Evolutionary conservation across 2,329 filamentous ascomycete species (phyloP), one percentile per base, ranked within the genome.

Genomic region (Colletotrichum euphorbiae): DNA sequence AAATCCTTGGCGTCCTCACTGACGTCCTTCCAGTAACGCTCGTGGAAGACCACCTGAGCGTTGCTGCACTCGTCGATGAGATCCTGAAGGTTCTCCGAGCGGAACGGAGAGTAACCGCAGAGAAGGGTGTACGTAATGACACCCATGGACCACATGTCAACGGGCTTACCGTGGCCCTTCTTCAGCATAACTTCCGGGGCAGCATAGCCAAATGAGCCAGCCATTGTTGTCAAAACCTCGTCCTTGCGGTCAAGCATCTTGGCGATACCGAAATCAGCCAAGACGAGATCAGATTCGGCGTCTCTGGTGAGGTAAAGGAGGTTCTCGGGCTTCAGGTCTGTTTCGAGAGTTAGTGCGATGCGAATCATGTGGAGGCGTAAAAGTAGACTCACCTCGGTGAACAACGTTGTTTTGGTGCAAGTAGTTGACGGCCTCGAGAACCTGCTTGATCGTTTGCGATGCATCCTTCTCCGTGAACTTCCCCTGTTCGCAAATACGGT

Each of bases 381-480:
- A 9, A 24, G 28, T 1, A n/a, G 40, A 70, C 80, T 62, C 81
- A 95, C 94, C 94, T 90, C 96, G 86, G 81, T 99, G 96, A 57
- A 99, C 96, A 70, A 99, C 94, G 76, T 98, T 94, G 77, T 96
- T 96, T 75, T 91, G 84, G 81, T 99, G 96, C 45, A 99, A 89
- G 77, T 98, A 99, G 81, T 97, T 88, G 72, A 99, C 96, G 21
- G 97, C 96, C 72, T 91, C 91, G 33, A 99, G 88, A 36, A 99
- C 91, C 81, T 99, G 94, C 76, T 91, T 92, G 78, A 99, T 98
- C 9, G 95, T 98, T 80, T 96, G 91, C 19, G 94, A 95, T 12
- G 94, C 94, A 82, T 99, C 96, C 83, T 97, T 98, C 80, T 99
- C 96, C 13, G 96, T 99, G 82, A 98, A 99, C 78, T 93, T 97